Evolutionary conservation across 768 basidiomycete species (phyloP).

Genomic region (Lentinula aciculospora): DNA sequence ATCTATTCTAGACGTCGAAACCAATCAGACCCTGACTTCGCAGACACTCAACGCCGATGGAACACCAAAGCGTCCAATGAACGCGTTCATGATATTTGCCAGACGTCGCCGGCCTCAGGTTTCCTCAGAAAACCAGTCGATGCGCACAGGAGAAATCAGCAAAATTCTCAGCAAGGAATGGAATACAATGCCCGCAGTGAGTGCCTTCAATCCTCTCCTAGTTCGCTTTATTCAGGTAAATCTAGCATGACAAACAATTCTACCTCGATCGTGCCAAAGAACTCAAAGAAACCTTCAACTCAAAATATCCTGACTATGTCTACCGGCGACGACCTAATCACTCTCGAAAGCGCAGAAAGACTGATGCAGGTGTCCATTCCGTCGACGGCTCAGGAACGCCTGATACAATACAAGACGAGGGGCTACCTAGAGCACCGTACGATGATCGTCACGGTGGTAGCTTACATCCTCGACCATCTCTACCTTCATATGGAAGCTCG

Average conservation of each 20-base stretch:
- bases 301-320: slow-evolving; percentile 85
- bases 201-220: slow-evolving; percentile 20
- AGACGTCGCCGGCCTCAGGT: slow-evolving; percentile 78
- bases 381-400: neutral
- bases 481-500: neutral
- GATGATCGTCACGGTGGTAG: slow-evolving; percentile 22
- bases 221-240: slow-evolving; percentile 4
- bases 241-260: slow-evolving; percentile 76
- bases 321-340: slow-evolving; percentile 87
- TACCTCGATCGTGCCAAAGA: slow-evolving; percentile 84
- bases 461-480: slow-evolving; percentile 17
- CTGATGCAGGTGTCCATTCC: slow-evolving; percentile 19
- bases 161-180: slow-evolving; percentile 86
- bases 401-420: slow-evolving; percentile 13
- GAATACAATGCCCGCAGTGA: slow-evolving; percentile 72
- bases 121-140: slow-evolving; percentile 79
- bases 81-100: slow-evolving; percentile 93
- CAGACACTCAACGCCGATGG: slow-evolving; percentile 84
- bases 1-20: slow-evolving; percentile 16
- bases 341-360: slow-evolving; percentile 55
- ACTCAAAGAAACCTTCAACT: slow-evolving; percentile 81
- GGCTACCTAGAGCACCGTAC: slow-evolving; percentile 17
- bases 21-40: slow-evolving; percentile 32
- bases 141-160: slow-evolving; percentile 88
- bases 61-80: slow-evolving; percentile 88